phyloP scores from a whole-genome alignment of 179 eudicot genomes.

The Corrigiola litoralis region DNA sequence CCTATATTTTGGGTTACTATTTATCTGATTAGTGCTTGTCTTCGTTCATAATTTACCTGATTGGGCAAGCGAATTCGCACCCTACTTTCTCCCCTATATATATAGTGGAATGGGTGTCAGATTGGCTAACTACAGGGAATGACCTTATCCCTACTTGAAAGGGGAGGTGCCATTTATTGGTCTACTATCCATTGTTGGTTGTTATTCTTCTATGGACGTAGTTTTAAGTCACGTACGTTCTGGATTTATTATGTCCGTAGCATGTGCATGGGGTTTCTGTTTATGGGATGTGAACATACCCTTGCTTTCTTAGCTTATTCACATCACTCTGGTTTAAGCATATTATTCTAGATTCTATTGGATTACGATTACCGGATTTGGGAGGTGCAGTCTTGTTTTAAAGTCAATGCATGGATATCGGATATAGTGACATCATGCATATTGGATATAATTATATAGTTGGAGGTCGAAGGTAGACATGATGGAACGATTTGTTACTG shows the following conservation, averaged over 20 bases:
- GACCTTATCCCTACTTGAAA: not conserved
- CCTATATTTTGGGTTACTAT: not conserved
- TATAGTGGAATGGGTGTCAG: not conserved
- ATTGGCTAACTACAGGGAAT: not conserved
- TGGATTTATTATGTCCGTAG: not conserved
- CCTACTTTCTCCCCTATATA: not conserved
- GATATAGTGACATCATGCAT: too few species aligned
- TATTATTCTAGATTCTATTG: not conserved
- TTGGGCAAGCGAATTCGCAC: conserved; percentile 20
- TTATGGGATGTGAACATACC: conserved; percentile 2
- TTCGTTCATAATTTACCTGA: conserved; percentile 7
- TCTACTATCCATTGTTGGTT: not conserved
- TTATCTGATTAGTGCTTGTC: not conserved
- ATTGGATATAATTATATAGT: too few species aligned
- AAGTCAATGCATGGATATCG: too few species aligned
- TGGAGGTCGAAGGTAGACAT: too few species aligned
- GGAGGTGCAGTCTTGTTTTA: too few species aligned
- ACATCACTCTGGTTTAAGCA: not conserved
- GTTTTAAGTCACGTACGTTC: not conserved
- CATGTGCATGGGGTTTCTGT: not conserved
- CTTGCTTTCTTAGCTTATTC: not conserved
- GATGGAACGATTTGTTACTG: too few species aligned
- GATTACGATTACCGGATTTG: conserved; percentile 4
- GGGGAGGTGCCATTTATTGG: not conserved
- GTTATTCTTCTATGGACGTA: too few species aligned